Evolutionary conservation across 1,284 basidiomycete species (phyloP).

Genomic region (Ganoderma sinense): DNA sequence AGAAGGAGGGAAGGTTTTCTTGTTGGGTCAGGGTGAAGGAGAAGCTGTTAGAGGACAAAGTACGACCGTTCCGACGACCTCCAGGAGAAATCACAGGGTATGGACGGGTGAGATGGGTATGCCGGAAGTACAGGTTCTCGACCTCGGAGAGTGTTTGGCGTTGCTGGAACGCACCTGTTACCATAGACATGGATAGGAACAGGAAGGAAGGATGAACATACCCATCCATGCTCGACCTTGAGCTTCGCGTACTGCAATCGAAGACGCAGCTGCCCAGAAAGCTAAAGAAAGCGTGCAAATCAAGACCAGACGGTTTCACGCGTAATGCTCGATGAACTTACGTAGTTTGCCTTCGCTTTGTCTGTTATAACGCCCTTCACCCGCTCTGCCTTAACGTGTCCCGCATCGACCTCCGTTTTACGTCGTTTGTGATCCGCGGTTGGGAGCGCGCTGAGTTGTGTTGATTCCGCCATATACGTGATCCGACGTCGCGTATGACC

Average conservation of each 20-base stretch:
- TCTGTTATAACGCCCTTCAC: slow-evolving; percentile 41
- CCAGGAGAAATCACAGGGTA: slow-evolving; percentile 29
- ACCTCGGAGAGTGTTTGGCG: slow-evolving; percentile 79
- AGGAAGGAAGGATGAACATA: slow-evolving; percentile 41
- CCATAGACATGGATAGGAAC: background rate
- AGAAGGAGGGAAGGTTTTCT: slow-evolving; percentile 1
- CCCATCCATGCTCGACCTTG: slow-evolving; percentile 85
- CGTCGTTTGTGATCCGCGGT: slow-evolving; percentile 23
- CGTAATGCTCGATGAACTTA: slow-evolving; percentile 41
- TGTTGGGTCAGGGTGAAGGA: background rate
- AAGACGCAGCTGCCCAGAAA: slow-evolving; percentile 77
- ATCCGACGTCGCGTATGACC: too few relatives aligned
- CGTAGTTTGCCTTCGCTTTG: slow-evolving; percentile 68
- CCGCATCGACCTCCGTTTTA: slow-evolving; percentile 19
- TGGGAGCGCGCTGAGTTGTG: background rate
- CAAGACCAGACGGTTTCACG: background rate
- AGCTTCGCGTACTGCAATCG: slow-evolving; percentile 79
- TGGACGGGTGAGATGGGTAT: slow-evolving; percentile 54
- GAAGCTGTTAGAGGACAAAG: slow-evolving; percentile 9
- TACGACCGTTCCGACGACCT: slow-evolving; percentile 25
- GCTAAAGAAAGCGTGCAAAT: slow-evolving; percentile 45
- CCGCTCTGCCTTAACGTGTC: slow-evolving; percentile 20
- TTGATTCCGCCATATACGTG: slow-evolving; percentile 13
- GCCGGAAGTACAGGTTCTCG: slow-evolving; percentile 80
- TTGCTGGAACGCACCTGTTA: slow-evolving; percentile 53